phyloP scores from a whole-genome alignment of 129 eudicot species.

The Logfia minima region DNA sequence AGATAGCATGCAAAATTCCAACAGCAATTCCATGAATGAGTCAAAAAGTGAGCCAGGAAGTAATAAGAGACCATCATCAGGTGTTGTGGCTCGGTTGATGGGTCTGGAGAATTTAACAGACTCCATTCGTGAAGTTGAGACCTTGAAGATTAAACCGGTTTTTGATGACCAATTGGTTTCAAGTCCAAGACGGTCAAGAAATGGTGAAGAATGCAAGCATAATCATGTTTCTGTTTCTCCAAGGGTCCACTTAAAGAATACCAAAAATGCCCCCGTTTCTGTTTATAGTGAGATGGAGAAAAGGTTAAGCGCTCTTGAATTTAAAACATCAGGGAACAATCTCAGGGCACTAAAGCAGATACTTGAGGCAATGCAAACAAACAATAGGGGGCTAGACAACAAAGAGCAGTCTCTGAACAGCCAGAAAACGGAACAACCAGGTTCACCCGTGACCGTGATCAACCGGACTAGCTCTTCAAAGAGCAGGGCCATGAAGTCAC shows the following conservation, averaged over 20 bases:
- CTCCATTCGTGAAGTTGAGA: slow-evolving; percentile 26
- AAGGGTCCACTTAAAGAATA: slow-evolving; percentile 19
- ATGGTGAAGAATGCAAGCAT: slow-evolving; percentile 35
- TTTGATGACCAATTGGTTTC: slow-evolving; percentile 30
- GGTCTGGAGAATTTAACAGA: slow-evolving; percentile 69
- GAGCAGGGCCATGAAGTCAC: slow-evolving; percentile 39
- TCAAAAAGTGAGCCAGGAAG: slow-evolving; percentile 57
- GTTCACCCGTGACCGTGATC: slow-evolving; percentile 33
- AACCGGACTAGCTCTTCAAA: slow-evolving; percentile 41
- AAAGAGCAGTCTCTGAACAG: slow-evolving; percentile 32
- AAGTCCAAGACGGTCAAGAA: slow-evolving; percentile 38
- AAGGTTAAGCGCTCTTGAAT: slow-evolving; percentile 66
- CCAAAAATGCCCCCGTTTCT: slow-evolving; percentile 37
- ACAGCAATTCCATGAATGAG: slow-evolving; percentile 32
- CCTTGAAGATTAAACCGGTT: slow-evolving; percentile 23
- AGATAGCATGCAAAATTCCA: slow-evolving; percentile 61
- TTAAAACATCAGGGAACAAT: slow-evolving; percentile 78
- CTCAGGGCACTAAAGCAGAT: slow-evolving; percentile 95
- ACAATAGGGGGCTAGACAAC: slow-evolving; percentile 40
- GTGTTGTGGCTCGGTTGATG: slow-evolving; percentile 82
- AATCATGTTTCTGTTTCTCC: slow-evolving; percentile 38
- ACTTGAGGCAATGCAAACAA: slow-evolving; percentile 77
- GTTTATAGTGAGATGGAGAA: slow-evolving; percentile 85
- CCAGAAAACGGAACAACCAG: slow-evolving; percentile 18
- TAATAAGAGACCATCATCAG: slow-evolving; percentile 58